Base-by-base conservation (phyloP, 2,329 filamentous ascomycete genomes). In the Cryphonectria naterciae region DNA sequence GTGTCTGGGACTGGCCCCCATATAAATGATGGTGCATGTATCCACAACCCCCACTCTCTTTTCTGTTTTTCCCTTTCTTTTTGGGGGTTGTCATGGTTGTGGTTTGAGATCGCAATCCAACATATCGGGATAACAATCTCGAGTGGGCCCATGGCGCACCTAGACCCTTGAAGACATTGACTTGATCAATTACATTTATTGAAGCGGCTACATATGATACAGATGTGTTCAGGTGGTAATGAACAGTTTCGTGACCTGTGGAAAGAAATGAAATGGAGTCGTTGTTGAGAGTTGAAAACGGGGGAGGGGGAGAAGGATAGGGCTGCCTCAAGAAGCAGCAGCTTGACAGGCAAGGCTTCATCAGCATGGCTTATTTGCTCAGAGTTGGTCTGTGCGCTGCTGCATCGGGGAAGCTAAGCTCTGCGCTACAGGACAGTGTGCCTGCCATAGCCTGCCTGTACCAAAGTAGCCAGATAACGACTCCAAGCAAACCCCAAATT, bases 401-500 rank as follows among this genome's bases (percentile, higher is more conserved):
- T 46, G 61, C 13, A 22, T 64, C 8, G 13, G 39, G 61, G 43
- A 32, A 19, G 52, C 52, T 56, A 56, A 37, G 60, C n/a, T 25
- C 10, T 10, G 7, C 37, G 19, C 39, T 25, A 41, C n/a, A 28
- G 61, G n/a, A 32, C 32, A 39, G 10, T n/a, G 52, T 65, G 68
- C 43, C 58, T n/a, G n/a, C n/a, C n/a, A n/a, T n/a, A n/a, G n/a
- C n/a, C n/a, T 63, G 66, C 63, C 56, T 69, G 58, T 61, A 70
- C 60, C 58, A 67, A 72, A 68, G 68, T 70, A 70, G 63, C 63
- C 71, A 72, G 71, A 70, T 72, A 64, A 61, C 67, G 62, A 66
- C 68, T 70, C 70, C 70, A 72, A 67, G 70, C 63, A 54, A 54
- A 66, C 68, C 68, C 70, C 70, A 72, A 67, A 72, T 70, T 72